A percentile compares a stretch with the other conserved stretches of the same genome.
These are phyloP conservation scores for Ceratobasidium sp. DNA, from an alignment of 1,284 basidiomycete genomes.

Conservation along the genomic window DNA sequence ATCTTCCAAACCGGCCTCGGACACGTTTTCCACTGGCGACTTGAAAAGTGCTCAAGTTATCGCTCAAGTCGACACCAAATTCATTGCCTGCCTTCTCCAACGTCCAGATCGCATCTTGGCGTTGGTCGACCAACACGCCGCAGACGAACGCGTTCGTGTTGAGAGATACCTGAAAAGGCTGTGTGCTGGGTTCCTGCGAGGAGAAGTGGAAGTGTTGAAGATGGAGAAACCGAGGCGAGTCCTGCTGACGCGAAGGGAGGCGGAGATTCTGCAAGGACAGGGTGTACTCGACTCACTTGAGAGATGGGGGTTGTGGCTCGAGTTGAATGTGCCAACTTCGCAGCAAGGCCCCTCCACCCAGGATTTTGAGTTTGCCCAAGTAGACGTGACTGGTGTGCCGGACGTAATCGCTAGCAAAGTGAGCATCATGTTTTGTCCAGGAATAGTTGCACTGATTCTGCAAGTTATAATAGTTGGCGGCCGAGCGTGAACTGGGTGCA, in stretches of 20 bases:
- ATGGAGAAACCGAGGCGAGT: slow-evolving; percentile 63
- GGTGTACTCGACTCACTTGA: slow-evolving; percentile 59
- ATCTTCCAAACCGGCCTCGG: slow-evolving; percentile 15
- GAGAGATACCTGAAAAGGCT: slow-evolving; percentile 79
- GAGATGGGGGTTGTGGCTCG: slow-evolving; percentile 77
- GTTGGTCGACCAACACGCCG: slow-evolving; percentile 94
- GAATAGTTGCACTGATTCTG: neutral
- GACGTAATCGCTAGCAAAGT: slow-evolving; percentile 43
- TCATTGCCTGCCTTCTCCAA: slow-evolving; percentile 70
- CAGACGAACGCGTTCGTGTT: slow-evolving; percentile 88
- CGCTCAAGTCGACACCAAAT: slow-evolving; percentile 87
- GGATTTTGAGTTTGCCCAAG: slow-evolving; percentile 51
- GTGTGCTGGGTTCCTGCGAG: slow-evolving; percentile 65
- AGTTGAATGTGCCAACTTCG: slow-evolving; percentile 33
- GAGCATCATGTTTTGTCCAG: neutral
- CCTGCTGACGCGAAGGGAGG: slow-evolving; percentile 70
- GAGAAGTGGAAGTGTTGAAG: slow-evolving; percentile 41
- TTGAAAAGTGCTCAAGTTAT: slow-evolving; percentile 66
- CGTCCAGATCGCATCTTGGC: slow-evolving; percentile 57
- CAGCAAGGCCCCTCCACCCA: neutral
- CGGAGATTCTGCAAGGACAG: slow-evolving; percentile 57
- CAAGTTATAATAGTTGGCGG: slow-evolving; percentile 60
- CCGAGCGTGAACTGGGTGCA: slow-evolving; percentile 68
- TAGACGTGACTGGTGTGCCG: slow-evolving; percentile 52
- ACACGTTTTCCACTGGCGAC: slow-evolving; percentile 59